A percentile compares a stretch with the other conserved stretches of the same genome.
phyloP scores from a whole-genome alignment of 441 rosid genomes.

The Euphorbia schlechtendalii region DNA sequence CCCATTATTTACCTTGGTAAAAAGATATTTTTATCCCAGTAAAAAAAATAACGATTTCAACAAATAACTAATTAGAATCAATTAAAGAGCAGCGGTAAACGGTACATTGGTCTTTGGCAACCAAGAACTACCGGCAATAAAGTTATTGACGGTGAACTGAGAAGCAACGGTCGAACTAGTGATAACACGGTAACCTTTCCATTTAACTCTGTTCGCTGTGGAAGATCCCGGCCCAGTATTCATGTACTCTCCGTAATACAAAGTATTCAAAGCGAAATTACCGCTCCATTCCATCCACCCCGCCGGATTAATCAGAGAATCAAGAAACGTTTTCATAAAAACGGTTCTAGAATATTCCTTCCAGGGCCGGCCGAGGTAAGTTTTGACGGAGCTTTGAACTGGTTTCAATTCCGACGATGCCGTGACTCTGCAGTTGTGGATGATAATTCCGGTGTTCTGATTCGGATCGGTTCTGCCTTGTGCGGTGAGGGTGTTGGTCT shows the following conservation, averaged over 20 bases:
- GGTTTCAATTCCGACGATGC: slow-evolving; percentile 60
- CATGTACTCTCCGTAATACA: slow-evolving; percentile 71
- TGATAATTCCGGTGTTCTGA: slow-evolving; percentile 72
- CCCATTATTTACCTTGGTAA: too few relatives aligned
- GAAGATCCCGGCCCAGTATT: slow-evolving; percentile 72
- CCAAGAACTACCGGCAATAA: slow-evolving; percentile 67
- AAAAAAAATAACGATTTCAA: too few relatives aligned
- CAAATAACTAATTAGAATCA: background rate
- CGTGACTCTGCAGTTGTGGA: slow-evolving; percentile 55
- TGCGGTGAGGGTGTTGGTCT: slow-evolving; percentile 55
- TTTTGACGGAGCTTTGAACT: slow-evolving; percentile 33
- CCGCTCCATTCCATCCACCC: slow-evolving; percentile 75
- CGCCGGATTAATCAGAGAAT: slow-evolving; percentile 43
- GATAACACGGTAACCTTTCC: slow-evolving; percentile 68
- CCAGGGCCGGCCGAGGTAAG: slow-evolving; percentile 79
- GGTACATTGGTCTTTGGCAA: slow-evolving; percentile 62
- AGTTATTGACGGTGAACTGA: slow-evolving; percentile 52
- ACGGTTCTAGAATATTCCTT: slow-evolving; percentile 60
- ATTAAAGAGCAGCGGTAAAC: slow-evolving; percentile 46
- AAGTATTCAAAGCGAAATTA: slow-evolving; percentile 45
- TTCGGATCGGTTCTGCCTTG: slow-evolving; percentile 71
- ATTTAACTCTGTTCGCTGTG: slow-evolving; percentile 52
- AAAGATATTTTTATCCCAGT: too few relatives aligned
- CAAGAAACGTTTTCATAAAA: slow-evolving; percentile 44
- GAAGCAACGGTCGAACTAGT: slow-evolving; percentile 51